Evolutionary conservation across 164 flowering plant species (phyloP).

Genomic region (Stephania cephalantha): DNA sequence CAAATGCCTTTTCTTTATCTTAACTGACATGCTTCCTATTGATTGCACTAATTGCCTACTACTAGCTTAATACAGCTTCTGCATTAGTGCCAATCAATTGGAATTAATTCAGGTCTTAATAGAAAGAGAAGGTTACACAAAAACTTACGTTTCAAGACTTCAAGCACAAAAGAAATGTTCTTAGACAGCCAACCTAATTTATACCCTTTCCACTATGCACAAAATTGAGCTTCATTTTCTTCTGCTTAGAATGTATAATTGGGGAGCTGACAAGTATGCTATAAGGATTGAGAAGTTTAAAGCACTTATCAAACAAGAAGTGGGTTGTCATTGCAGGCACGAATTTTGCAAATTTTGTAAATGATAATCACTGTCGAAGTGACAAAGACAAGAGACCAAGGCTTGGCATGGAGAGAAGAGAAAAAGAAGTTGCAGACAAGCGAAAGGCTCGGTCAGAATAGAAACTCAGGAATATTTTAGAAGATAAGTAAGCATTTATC

Average conservation of each 20-base stretch:
- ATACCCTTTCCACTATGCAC: background rate
- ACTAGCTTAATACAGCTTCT: background rate
- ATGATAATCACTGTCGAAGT: background rate
- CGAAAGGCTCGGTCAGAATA: background rate
- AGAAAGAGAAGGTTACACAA: background rate
- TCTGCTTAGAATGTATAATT: background rate
- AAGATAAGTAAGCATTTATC: background rate
- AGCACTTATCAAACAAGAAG: background rate
- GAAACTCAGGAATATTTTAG: background rate
- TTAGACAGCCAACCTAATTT: background rate
- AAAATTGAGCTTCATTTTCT: background rate
- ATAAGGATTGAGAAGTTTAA: background rate
- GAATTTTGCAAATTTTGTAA: background rate
- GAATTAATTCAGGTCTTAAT: background rate
- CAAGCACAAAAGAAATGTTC: background rate
- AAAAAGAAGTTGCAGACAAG: background rate
- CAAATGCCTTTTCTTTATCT: background rate
- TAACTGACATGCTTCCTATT: background rate
- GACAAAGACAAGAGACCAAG: background rate
- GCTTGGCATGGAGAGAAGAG: background rate
- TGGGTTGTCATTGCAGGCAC: background rate
- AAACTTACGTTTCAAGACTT: background rate
- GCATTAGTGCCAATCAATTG: background rate
- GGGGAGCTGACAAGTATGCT: background rate
- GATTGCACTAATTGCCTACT: background rate